phyloP scores from a whole-genome alignment of 768 basidiomycete species.

The Lactarius pseudohatsudake region DNA sequence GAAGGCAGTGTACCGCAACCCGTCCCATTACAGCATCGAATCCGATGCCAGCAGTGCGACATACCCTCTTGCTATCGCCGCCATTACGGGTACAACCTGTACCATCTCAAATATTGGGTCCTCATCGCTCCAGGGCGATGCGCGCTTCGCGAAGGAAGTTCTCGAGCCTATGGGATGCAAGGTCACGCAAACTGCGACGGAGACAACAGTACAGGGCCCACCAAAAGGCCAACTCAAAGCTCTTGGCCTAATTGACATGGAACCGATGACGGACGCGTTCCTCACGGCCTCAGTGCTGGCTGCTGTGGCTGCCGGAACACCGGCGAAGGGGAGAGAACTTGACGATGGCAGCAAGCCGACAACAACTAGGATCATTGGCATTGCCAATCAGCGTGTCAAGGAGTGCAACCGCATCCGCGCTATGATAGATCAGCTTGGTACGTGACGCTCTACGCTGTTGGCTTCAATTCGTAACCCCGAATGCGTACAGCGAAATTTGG shows the following conservation, averaged over 20 bases:
- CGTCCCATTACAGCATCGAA: slow-evolving; percentile 83
- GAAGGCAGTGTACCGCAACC: slow-evolving; percentile 73
- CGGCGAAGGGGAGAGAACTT: slow-evolving; percentile 50
- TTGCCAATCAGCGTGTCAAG: slow-evolving; percentile 97
- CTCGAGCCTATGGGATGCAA: slow-evolving; percentile 93
- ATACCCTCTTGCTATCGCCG: slow-evolving; percentile 95
- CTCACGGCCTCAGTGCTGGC: slow-evolving; percentile 92
- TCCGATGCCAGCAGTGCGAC: slow-evolving; percentile 95
- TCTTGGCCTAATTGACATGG: slow-evolving; percentile 91
- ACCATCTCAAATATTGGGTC: slow-evolving; percentile 92
- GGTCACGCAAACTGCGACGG: slow-evolving; percentile 82
- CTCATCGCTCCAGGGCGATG: slow-evolving; percentile 93
- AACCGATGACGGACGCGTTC: slow-evolving; percentile 99
- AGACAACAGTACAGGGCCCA: slow-evolving; percentile 92
- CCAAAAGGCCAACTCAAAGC: slow-evolving; percentile 77
- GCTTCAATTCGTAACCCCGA: not conserved
- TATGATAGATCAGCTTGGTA: slow-evolving; percentile 94
- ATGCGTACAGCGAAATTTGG: slow-evolving; percentile 80
- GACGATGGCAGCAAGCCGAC: slow-evolving; percentile 36
- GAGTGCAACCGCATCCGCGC: slow-evolving; percentile 97
- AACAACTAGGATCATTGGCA: slow-evolving; percentile 85
- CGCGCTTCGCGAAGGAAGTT: slow-evolving; percentile 90
- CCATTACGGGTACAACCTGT: slow-evolving; percentile 95
- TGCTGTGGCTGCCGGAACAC: slow-evolving; percentile 61
- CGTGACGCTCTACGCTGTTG: slow-evolving; percentile 30